These are phyloP conservation scores for Quillaja saponaria DNA, from an alignment of 306 rosid genomes.

Conservation along the genomic window DNA sequence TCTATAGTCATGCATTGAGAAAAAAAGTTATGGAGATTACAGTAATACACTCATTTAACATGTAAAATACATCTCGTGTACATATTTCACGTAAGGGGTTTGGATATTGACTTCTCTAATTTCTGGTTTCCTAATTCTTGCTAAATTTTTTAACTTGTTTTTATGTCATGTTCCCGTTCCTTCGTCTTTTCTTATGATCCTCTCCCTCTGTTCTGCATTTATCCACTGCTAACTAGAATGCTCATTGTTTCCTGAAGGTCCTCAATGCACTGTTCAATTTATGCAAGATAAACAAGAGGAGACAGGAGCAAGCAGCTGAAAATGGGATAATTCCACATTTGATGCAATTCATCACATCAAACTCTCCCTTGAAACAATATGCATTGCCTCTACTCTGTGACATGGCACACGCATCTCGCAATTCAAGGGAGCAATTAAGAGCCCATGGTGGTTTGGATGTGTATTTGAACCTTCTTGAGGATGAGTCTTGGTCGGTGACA, in stretches of 20 bases:
- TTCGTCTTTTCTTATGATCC: too few species aligned
- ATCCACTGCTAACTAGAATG: not conserved
- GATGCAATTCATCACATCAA: slow-evolving; percentile 84
- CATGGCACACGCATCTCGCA: slow-evolving; percentile 99
- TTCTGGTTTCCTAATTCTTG: too few species aligned
- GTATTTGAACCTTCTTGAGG: slow-evolving; percentile 95
- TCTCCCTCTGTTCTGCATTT: not conserved
- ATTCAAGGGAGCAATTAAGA: slow-evolving; percentile 96
- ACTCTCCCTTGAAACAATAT: slow-evolving; percentile 83
- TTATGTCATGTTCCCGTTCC: too few species aligned
- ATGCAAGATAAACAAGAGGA: slow-evolving; percentile 98
- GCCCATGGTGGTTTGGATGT: slow-evolving; percentile 99
- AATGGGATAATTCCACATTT: slow-evolving; percentile 99
- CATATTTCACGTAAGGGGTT: too few species aligned
- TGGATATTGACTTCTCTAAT: too few species aligned
- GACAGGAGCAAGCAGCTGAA: slow-evolving; percentile 99
- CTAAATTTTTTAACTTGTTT: not conserved
- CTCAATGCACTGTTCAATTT: slow-evolving; percentile 88
- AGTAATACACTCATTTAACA: too few species aligned
- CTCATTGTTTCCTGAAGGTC: slow-evolving; percentile 51
- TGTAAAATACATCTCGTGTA: too few species aligned
- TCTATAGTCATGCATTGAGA: too few species aligned
- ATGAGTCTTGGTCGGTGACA: slow-evolving; percentile 90
- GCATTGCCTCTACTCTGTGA: slow-evolving; percentile 95
- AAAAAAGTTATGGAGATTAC: too few species aligned